These are phyloP conservation scores for Calycina marina DNA, from an alignment of 2,329 filamentous ascomycete genomes.

Conservation along the genomic window DNA sequence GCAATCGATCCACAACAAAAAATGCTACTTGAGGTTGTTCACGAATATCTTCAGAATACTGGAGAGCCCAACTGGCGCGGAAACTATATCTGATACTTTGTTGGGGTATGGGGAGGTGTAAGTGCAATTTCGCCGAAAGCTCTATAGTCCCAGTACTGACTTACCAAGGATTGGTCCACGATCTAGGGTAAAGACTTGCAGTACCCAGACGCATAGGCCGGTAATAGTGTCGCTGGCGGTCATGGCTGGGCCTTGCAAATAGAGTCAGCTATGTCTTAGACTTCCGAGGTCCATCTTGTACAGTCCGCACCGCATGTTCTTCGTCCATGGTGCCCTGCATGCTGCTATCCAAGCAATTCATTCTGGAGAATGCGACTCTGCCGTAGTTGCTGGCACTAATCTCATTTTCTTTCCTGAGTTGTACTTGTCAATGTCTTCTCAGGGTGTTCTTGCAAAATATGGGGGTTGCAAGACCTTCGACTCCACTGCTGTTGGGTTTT, in stretches of 20 bases:
- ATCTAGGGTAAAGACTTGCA: neutral
- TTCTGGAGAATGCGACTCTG: constrained; percentile 1
- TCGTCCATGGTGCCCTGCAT: constrained; percentile 37
- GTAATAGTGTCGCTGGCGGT: neutral
- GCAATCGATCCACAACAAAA: constrained; percentile 17
- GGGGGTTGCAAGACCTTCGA: constrained; percentile 38
- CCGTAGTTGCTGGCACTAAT: constrained; percentile 8
- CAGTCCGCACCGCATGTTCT: constrained; percentile 35
- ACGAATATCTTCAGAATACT: constrained; percentile 14
- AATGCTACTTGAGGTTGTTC: constrained; percentile 14
- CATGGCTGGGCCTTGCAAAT: too few species aligned
- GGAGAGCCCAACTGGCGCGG: constrained; percentile 12
- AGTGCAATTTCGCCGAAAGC: neutral
- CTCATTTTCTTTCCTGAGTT: constrained; percentile 7
- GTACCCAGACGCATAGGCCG: too few species aligned
- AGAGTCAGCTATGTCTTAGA: neutral
- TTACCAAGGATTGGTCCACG: neutral
- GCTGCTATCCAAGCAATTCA: constrained; percentile 10
- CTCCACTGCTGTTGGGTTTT: constrained; percentile 42
- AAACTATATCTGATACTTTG: constrained; percentile 11
- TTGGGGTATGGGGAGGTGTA: too few species aligned
- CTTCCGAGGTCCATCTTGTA: constrained; percentile 1
- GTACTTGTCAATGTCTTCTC: constrained; percentile 2
- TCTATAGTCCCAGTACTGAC: neutral
- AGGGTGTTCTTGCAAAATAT: constrained; percentile 8